Base-by-base conservation (phyloP, 495 filamentous ascomycete genomes). In the Tetracladium setigerum region DNA sequence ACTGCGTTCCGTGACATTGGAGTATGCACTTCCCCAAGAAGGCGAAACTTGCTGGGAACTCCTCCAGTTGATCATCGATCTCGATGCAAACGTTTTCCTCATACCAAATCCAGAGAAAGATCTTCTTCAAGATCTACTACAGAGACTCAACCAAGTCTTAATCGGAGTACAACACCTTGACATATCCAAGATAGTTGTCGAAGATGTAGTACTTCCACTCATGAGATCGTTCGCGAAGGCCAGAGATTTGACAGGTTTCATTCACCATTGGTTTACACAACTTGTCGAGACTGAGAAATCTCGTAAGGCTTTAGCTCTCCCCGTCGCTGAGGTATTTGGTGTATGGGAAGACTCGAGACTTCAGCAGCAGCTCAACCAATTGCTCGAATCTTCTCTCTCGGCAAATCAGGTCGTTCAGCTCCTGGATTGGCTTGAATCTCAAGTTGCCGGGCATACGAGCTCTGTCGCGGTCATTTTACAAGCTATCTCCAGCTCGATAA, bases 31-130 rank as follows among this genome's bases (percentile, higher is more conserved):
- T 10, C 32, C 44, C 3, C 22, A 27, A 27, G 50, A 62, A 16
- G 55, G 68, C 22, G 45, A 54, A 13, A 69, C 72, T 7, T 67
- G 83, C 35, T 89, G 84, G 85, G 65, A 59, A 17, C 55, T 89
- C 7, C 62, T 86, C 3, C 68, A 77, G 17, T 67, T 78, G 40
- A 64, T 84, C 10, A 66, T 87, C 13, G 69, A 79, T 34, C 73
- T 85, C 15, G 83, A 87, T 47, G 70, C 79, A 2, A 82, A 87
- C 56, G 73, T 85, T 10, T 87, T 88, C 54, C 62, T 87, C 12
- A 53, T 69, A 9, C 55, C 64, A 0, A 44, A 62, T 11, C 58
- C 54, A 0, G 64, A 62, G 2, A 55, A 58, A 19, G 43, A 42
- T 36, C 60, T 72, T 15, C 54, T 71, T 1, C 55, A 67, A 1